These are phyloP conservation scores for Aureobasidium sp. DNA, from an alignment of 2,329 filamentous ascomycete species.

Conservation along the genomic window DNA sequence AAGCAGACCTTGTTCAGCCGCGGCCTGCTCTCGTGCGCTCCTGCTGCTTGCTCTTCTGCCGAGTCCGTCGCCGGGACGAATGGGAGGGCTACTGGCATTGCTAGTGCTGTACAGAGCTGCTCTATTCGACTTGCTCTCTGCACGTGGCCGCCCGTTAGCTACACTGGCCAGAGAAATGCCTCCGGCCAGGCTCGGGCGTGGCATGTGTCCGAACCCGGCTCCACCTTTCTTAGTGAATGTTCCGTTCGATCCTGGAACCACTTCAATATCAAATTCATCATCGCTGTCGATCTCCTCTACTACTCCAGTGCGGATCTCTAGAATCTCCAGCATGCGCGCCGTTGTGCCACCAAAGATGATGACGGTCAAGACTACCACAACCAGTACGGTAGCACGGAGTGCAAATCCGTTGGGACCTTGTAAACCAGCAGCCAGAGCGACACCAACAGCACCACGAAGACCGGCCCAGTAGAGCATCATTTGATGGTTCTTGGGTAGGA, in stretches of 20 bases:
- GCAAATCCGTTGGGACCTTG: slow-evolving; percentile 65
- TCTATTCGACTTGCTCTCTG: slow-evolving; percentile 33
- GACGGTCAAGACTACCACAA: slow-evolving; percentile 93
- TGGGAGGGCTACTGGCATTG: slow-evolving; percentile 45
- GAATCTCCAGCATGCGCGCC: slow-evolving; percentile 92
- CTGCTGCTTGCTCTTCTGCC: slow-evolving; percentile 48
- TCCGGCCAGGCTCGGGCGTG: slow-evolving; percentile 49
- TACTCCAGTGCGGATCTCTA: slow-evolving; percentile 92
- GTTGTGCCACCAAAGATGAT: slow-evolving; percentile 99
- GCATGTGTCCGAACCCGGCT: slow-evolving; percentile 68
- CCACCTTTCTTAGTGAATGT: slow-evolving; percentile 77
- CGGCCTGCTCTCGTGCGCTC: slow-evolving; percentile 37
- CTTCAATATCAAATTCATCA: slow-evolving; percentile 96
- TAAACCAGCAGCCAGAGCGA: slow-evolving; percentile 84
- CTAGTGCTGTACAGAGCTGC: slow-evolving; percentile 55
- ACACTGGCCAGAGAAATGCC: slow-evolving; percentile 50
- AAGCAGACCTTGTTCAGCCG: slow-evolving; percentile 50
- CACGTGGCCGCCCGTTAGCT: slow-evolving; percentile 26
- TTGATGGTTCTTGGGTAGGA: slow-evolving; percentile 90
- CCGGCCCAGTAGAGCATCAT: slow-evolving; percentile 99
- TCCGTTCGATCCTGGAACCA: slow-evolving; percentile 55
- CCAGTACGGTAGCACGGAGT: slow-evolving; percentile 87
- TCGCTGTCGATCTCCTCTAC: slow-evolving; percentile 96
- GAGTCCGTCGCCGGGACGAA: slow-evolving; percentile 33
- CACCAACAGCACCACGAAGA: slow-evolving; percentile 87